Evolutionary conservation across 2,329 filamentous ascomycete species (phyloP).

Genomic region (Pseudocercospora pini-densiflorae): DNA sequence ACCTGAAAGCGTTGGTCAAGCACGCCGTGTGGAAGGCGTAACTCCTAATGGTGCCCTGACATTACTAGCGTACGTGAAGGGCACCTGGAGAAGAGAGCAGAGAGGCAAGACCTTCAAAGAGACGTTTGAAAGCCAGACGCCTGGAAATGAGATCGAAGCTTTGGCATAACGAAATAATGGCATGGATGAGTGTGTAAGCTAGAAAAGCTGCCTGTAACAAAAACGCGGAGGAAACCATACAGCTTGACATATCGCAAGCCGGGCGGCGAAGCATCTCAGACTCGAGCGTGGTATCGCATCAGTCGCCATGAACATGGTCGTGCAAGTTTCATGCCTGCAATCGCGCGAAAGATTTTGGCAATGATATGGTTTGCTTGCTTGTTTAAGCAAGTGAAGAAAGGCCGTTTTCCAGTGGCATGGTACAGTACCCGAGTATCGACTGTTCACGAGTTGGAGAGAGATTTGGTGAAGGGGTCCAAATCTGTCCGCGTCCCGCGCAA

Average conservation of each 20-base stretch:
- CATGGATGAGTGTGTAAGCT: neutral
- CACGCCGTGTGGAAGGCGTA: conserved; percentile 82
- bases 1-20: conserved; percentile 88
- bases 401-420: neutral
- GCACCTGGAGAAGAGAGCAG: conserved; percentile 35
- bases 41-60: conserved; percentile 57
- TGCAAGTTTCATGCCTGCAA: neutral
- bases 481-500: neutral
- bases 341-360: neutral
- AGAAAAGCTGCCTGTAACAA: neutral
- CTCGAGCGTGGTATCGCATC: neutral
- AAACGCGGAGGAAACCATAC: neutral
- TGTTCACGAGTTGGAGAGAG: neutral
- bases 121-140: conserved; percentile 29
- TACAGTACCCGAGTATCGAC: neutral
- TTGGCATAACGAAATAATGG: conserved; percentile 26
- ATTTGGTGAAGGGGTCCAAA: neutral
- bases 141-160: conserved; percentile 32
- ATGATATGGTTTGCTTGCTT: neutral
- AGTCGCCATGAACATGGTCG: neutral
- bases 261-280: neutral
- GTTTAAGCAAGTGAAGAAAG: neutral
- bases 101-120: conserved; percentile 38
- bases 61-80: conserved; percentile 66
- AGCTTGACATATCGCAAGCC: neutral